A percentile compares a stretch with the other conserved stretches of the same genome.
Conservation (phyloP, 768 basidiomycete genomes). For the Lentinus tigrinus region DNA sequence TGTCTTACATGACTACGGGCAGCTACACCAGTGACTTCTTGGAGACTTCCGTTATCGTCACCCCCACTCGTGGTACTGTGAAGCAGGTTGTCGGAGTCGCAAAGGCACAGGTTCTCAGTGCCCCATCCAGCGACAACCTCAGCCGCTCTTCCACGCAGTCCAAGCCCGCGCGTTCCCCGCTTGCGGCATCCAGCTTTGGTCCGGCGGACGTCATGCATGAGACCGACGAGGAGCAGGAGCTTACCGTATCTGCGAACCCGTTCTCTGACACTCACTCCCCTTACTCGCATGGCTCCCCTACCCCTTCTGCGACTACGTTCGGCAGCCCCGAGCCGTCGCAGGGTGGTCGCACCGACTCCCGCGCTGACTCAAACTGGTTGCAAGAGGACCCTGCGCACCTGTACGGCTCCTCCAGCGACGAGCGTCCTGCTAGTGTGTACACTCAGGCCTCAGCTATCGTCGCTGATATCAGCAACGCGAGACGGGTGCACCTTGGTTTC, state of each 20-base stretch:
- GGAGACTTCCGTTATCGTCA: slow-evolving; percentile 81
- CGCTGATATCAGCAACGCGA: slow-evolving; percentile 61
- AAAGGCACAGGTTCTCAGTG: slow-evolving; percentile 74
- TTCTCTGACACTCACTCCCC: slow-evolving; percentile 62
- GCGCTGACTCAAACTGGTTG: slow-evolving; percentile 14
- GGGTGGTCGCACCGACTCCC: slow-evolving; percentile 34
- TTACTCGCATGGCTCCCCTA: slow-evolving; percentile 24
- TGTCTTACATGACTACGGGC: slow-evolving; percentile 72
- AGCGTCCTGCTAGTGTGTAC: slow-evolving; percentile 61
- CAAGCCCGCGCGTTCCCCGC: slow-evolving; percentile 60
- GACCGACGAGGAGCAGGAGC: slow-evolving; percentile 34
- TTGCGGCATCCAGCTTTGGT: slow-evolving; percentile 70
- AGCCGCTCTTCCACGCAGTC: slow-evolving; percentile 27
- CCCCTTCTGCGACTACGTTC: slow-evolving; percentile 39
- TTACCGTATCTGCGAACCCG: slow-evolving; percentile 42
- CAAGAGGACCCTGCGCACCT: slow-evolving; percentile 15
- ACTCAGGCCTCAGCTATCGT: slow-evolving; percentile 51
- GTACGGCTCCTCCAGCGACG: slow-evolving; percentile 28
- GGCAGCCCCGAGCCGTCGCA: slow-evolving; percentile 26
- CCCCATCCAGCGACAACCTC: slow-evolving; percentile 32
- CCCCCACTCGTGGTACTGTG: slow-evolving; percentile 60
- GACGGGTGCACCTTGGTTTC: slow-evolving; percentile 64
- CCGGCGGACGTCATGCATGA: slow-evolving; percentile 64
- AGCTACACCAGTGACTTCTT: slow-evolving; percentile 79
- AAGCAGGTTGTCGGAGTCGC: slow-evolving; percentile 68